Percentiles rank a stretch among this genome's conserved stretches.
phyloP scores from a whole-genome alignment of 2,329 filamentous ascomycete genomes.

The Epichloe sibirici region DNA sequence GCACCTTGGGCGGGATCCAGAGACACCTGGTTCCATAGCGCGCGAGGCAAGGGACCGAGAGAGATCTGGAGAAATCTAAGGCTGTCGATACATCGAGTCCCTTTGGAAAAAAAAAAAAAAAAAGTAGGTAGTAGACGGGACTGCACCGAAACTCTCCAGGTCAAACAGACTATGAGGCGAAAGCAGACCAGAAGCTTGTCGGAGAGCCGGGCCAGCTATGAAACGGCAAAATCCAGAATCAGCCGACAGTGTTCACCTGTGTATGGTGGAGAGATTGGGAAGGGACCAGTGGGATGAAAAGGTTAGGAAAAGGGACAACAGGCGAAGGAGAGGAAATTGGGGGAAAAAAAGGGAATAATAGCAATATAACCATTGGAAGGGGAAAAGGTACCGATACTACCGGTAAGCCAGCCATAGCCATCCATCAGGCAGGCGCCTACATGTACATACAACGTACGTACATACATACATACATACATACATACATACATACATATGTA shows the following conservation, averaged over 20 bases:
- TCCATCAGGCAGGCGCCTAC: conserved; percentile 1
- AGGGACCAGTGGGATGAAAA: not conserved
- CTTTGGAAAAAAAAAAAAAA: not conserved
- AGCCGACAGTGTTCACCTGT: not conserved
- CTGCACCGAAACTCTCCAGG: conserved; percentile 4
- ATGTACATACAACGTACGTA: too few species aligned
- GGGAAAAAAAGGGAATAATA: conserved; percentile 5
- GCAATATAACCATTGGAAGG: conserved; percentile 7
- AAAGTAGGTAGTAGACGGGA: not conserved
- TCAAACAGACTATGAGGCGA: conserved; percentile 11
- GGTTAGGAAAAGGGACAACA: not conserved
- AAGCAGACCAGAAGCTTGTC: conserved; percentile 11
- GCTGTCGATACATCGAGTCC: conserved; percentile 24
- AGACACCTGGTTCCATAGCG: conserved; percentile 28
- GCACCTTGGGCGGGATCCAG: conserved; percentile 26
- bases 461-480: too few species aligned
- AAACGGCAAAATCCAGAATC: conserved; percentile 6
- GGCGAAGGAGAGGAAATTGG: not conserved
- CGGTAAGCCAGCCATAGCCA: conserved; percentile 8
- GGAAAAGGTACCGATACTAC: conserved; percentile 9
- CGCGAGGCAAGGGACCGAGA: conserved; percentile 22
- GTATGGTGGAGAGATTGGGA: not conserved
- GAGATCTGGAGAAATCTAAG: conserved; percentile 24
- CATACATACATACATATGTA: too few species aligned
- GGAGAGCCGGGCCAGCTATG: not conserved